Evolutionary conservation across 2,329 filamentous ascomycete genomes (phyloP).

Genomic region (Westerdykella ornata): DNA sequence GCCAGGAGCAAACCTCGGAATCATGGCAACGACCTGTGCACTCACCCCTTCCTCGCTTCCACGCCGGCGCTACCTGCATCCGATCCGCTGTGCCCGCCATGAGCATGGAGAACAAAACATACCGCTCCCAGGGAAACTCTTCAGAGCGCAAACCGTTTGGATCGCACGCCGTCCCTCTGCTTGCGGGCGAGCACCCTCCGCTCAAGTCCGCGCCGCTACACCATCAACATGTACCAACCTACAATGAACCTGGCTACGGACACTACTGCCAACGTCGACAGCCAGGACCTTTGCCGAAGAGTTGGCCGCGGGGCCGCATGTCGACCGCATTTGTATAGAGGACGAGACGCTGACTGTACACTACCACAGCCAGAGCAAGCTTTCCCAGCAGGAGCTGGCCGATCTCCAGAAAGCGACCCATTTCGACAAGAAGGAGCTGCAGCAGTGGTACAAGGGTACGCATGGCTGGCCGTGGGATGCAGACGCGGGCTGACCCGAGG

Average conservation of each 20-base stretch:
- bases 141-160: constrained; percentile 13
- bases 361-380: constrained; percentile 80
- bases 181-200: constrained; percentile 17
- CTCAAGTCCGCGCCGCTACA: constrained; percentile 31
- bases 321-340: constrained; percentile 20
- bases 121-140: constrained; percentile 4
- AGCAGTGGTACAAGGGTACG: constrained; percentile 99
- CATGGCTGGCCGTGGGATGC: constrained; percentile 2
- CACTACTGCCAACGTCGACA: constrained; percentile 22
- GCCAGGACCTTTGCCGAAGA: constrained; percentile 19
- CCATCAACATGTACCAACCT: constrained; percentile 16
- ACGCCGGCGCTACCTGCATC: too few species aligned
- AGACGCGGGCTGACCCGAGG: constrained; percentile 14
- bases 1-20: not conserved
- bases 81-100: too few species aligned
- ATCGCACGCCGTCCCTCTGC: constrained; percentile 17
- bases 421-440: constrained; percentile 98
- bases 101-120: not conserved
- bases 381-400: constrained; percentile 89
- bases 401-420: constrained; percentile 96
- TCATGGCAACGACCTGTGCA: too few species aligned
- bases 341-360: constrained; percentile 30
- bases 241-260: constrained; percentile 19
- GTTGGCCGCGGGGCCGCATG: constrained; percentile 16
- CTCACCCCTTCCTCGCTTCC: not conserved